Evolutionary conservation across 169 alveolate genomes (phyloP).

Genomic region (Plasmodium inui): DNA sequence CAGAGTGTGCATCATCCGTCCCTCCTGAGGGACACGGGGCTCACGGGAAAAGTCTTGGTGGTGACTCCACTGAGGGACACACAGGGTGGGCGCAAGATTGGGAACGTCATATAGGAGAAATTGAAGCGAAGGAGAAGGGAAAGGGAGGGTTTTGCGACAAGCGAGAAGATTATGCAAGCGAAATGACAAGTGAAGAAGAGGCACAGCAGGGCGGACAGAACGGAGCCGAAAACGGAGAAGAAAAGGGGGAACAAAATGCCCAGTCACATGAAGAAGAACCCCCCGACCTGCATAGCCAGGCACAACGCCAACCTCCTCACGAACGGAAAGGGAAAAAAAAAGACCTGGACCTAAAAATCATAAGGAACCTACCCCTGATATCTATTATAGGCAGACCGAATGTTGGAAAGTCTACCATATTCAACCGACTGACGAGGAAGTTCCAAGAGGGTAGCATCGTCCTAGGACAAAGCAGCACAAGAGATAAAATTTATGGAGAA

Average conservation of each 20-base stretch:
- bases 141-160: not conserved
- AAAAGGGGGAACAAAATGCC: not conserved
- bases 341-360: constrained; percentile 21
- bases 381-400: constrained; percentile 86
- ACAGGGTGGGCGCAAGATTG: not conserved
- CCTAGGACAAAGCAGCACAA: constrained; percentile 82
- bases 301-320: not conserved
- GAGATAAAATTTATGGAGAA: constrained; percentile 83
- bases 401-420: constrained; percentile 86
- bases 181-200: not conserved
- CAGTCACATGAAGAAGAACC: not conserved
- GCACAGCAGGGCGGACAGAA: not conserved
- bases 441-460: constrained; percentile 86
- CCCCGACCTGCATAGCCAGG: not conserved
- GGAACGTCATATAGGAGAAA: not conserved
- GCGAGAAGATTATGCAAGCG: not conserved
- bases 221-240: not conserved
- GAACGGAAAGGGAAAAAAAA: constrained; percentile 21
- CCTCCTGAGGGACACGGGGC: not conserved
- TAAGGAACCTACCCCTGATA: constrained; percentile 73
- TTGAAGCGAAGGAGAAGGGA: not conserved
- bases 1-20: not conserved
- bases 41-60: not conserved
- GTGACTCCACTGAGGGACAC: not conserved
- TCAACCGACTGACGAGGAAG: constrained; percentile 84